Conservation (phyloP, 1,139 yeast genomes). For the Nematodospora anomalae region DNA sequence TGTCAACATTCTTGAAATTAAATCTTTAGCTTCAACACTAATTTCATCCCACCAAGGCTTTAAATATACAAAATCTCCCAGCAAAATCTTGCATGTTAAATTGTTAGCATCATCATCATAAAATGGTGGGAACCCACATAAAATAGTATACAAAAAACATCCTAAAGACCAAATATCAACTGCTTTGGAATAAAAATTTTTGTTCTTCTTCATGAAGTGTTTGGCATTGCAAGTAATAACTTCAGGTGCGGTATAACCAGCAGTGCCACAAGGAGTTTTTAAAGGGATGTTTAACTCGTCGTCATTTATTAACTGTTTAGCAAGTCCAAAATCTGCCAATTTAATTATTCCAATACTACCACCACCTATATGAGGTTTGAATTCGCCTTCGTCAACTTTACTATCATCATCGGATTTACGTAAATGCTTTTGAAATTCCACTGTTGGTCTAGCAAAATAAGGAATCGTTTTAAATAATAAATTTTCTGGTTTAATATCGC, state of each 20-base stretch:
- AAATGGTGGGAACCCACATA: conserved; percentile 96
- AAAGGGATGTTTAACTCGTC: conserved; percentile 31
- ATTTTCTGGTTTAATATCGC: conserved; percentile 96
- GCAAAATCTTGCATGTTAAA: conserved; percentile 79
- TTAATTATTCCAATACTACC: conserved; percentile 87
- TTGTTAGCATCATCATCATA: conserved; percentile 83
- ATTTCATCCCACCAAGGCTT: conserved; percentile 99
- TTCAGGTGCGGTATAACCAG: conserved; percentile 85
- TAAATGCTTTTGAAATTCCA: conserved; percentile 41
- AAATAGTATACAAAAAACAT: conserved; percentile 82
- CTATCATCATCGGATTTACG: conserved; percentile 75
- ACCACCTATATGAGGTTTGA: conserved; percentile 75
- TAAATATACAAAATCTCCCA: conserved; percentile 79
- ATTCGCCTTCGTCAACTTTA: conserved; percentile 86
- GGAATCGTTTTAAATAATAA: conserved; percentile 59
- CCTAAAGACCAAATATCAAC: conserved; percentile 98
- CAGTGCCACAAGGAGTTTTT: conserved; percentile 66
- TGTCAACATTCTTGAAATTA: conserved; percentile 55
- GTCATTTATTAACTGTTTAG: conserved; percentile 59
- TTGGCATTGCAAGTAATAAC: conserved; percentile 56
- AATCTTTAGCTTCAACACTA: conserved; percentile 69
- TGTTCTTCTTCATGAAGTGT: conserved; percentile 37
- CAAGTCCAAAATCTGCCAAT: conserved; percentile 90
- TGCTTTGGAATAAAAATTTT: conserved; percentile 80
- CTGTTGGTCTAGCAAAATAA: conserved; percentile 43